A percentile compares a stretch with the other conserved stretches of the same genome.
phyloP scores from a whole-genome alignment of 305 asterid species.

The Rubia balearica region DNA sequence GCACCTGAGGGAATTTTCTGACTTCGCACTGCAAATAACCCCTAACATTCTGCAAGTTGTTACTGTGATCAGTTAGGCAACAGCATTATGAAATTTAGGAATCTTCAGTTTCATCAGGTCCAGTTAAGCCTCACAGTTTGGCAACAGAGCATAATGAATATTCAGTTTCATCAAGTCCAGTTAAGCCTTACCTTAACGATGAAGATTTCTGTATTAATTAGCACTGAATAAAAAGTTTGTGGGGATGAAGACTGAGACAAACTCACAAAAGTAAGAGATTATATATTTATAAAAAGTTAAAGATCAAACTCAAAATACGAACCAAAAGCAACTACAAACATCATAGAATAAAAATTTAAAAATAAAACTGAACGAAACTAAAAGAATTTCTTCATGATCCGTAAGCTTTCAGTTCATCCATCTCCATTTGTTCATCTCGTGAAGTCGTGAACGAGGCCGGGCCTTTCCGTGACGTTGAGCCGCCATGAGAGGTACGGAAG shows the following conservation, averaged over 20 bases:
- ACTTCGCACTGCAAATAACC: neutral
- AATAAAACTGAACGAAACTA: constrained; percentile 34
- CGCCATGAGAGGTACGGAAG: constrained; percentile 46
- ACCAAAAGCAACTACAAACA: constrained; percentile 27
- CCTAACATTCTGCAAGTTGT: no score
- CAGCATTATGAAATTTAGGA: no score
- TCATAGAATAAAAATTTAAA: constrained; percentile 37
- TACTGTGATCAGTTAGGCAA: no score
- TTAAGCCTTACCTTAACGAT: neutral
- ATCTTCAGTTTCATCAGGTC: no score
- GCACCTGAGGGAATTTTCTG: no score
- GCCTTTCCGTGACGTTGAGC: constrained; percentile 32
- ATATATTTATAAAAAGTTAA: constrained; percentile 7
- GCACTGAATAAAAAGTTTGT: constrained; percentile 1
- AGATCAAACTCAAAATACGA: constrained; percentile 16
- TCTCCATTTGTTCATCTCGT: constrained; percentile 29
- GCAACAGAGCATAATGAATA: no score
- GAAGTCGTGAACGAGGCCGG: constrained; percentile 37
- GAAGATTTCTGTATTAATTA: neutral
- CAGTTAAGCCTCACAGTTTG: no score
- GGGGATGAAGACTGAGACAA: neutral
- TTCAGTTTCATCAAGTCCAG: neutral
- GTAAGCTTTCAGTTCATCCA: constrained; percentile 23
- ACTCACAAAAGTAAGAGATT: constrained; percentile 2
- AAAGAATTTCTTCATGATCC: constrained; percentile 30